Percentiles rank a stretch among this genome's conserved stretches.
Evolutionary conservation across 768 basidiomycete species (phyloP).

Genomic region (Podaxis carcinomalis): DNA sequence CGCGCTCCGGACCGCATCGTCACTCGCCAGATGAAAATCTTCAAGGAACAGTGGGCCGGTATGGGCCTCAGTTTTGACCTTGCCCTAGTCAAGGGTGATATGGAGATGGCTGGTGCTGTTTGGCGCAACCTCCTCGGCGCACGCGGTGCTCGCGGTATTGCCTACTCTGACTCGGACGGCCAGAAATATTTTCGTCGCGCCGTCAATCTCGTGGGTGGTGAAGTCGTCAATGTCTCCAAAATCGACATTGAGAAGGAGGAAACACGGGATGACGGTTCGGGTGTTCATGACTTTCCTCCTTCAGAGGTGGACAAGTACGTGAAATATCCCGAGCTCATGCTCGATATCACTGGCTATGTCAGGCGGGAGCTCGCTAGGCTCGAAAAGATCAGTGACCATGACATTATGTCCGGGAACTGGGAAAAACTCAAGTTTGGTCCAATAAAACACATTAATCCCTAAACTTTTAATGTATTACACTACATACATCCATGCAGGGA

Average conservation of each 20-base stretch:
- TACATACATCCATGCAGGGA: background rate
- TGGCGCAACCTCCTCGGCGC: constrained; percentile 92
- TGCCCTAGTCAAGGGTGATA: constrained; percentile 69
- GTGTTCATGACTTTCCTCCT: constrained; percentile 66
- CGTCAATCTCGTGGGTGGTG: constrained; percentile 68
- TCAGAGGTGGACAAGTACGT: constrained; percentile 65
- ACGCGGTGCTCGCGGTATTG: constrained; percentile 73
- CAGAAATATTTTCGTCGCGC: constrained; percentile 46
- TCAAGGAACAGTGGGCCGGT: constrained; percentile 90
- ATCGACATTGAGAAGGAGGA: constrained; percentile 58
- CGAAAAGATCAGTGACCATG: constrained; percentile 45
- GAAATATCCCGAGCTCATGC: constrained; percentile 71
- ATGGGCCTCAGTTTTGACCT: constrained; percentile 77
- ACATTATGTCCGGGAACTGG: constrained; percentile 36
- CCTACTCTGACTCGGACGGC: constrained; percentile 27
- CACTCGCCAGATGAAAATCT: constrained; percentile 83
- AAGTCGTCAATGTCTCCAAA: constrained; percentile 55
- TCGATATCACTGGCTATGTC: constrained; percentile 62
- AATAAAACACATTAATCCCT: background rate
- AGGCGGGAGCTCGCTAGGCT: constrained; percentile 70
- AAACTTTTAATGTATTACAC: background rate
- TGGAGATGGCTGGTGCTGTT: constrained; percentile 79
- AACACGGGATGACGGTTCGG: constrained; percentile 58
- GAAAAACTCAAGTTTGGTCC: constrained; percentile 35
- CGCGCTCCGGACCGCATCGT: constrained; percentile 77